phyloP scores from a whole-genome alignment of 176 grass and related monocot genomes.

The Chloris gayana region DNA sequence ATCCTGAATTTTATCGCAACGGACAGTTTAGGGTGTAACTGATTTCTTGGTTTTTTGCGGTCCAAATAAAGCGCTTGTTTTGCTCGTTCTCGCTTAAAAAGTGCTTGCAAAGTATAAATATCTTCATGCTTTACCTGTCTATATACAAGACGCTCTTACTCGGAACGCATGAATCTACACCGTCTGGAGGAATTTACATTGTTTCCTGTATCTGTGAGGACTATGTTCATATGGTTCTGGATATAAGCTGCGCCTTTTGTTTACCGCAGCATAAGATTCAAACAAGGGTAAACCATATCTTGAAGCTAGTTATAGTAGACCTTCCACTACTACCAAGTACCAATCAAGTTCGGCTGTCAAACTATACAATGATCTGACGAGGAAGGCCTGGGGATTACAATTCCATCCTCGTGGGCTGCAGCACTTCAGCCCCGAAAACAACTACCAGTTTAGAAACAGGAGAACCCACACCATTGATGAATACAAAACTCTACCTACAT shows the following conservation, averaged over 20 bases:
- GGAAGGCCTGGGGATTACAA: slow-evolving; percentile 27
- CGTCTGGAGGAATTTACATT: too few species aligned
- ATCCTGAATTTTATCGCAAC: background rate
- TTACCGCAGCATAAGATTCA: background rate
- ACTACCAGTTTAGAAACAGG: slow-evolving; percentile 14
- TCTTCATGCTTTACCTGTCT: background rate
- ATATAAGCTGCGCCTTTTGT: background rate
- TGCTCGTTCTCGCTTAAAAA: background rate
- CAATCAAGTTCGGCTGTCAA: slow-evolving; percentile 27
- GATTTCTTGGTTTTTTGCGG: background rate
- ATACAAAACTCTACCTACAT: slow-evolving; percentile 45
- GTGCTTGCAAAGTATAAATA: background rate
- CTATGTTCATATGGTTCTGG: background rate
- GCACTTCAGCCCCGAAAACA: slow-evolving; percentile 12
- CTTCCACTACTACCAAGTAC: background rate
- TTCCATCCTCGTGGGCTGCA: slow-evolving; percentile 13
- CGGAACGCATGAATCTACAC: background rate
- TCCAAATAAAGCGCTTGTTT: background rate
- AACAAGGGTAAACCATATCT: background rate
- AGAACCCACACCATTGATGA: slow-evolving; percentile 5
- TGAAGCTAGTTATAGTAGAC: slow-evolving; percentile 32
- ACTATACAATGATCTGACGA: slow-evolving; percentile 45
- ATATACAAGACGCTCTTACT: too few species aligned
- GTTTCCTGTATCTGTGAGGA: background rate
- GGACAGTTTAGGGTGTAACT: background rate